Percentiles rank a stretch among this genome's conserved stretches.
Conservation (phyloP, 176 grass and related monocot genomes). For the Alopecurus myosuroides region DNA sequence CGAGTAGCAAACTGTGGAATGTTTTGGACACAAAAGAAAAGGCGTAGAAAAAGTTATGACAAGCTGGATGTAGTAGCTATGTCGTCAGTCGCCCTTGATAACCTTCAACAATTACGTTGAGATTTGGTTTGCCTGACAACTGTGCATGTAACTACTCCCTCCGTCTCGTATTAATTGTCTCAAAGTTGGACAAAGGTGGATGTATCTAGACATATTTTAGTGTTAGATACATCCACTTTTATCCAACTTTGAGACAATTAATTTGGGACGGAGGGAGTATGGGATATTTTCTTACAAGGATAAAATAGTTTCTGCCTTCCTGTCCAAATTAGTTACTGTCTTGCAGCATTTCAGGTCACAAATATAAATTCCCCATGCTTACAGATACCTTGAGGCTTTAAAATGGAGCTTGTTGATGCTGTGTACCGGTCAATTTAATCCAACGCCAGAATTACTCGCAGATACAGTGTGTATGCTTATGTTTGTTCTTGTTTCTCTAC, state of each 20-base stretch:
- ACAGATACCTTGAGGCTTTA: background rate
- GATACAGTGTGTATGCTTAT: background rate
- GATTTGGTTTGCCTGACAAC: background rate
- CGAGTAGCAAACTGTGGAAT: background rate
- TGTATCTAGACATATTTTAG: no score
- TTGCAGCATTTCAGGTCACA: background rate
- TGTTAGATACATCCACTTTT: no score
- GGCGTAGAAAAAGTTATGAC: background rate
- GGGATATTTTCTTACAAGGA: background rate
- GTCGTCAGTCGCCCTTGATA: background rate
- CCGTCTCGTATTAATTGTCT: no score
- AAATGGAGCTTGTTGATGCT: background rate
- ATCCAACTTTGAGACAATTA: no score
- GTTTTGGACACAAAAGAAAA: background rate
- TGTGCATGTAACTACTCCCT: no score
- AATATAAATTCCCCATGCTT: background rate
- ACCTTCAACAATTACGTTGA: background rate
- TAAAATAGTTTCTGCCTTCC: background rate
- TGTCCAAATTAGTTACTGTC: background rate
- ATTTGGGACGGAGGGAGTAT: no score
- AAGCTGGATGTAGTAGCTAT: background rate
- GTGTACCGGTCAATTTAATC: background rate
- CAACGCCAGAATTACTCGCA: background rate
- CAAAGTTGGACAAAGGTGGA: no score
- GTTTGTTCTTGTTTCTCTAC: background rate